Conservation (phyloP, 2,329 filamentous ascomycete genomes). For the Diplodia intermedia region DNA sequence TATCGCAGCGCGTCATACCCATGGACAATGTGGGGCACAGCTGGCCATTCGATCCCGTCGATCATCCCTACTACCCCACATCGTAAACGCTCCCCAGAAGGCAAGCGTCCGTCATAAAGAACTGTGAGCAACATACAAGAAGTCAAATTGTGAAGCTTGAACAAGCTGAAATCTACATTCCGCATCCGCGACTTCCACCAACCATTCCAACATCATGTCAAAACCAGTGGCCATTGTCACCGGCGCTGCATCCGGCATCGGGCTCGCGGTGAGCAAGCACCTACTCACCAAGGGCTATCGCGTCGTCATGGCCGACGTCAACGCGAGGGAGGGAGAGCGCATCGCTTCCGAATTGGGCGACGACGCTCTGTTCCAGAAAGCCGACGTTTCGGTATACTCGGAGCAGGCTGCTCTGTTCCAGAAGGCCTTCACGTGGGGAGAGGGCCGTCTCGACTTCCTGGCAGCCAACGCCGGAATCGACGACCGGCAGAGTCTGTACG, state of each 20-base stretch:
- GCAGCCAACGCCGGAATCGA: conserved; percentile 53
- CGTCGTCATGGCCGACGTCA: conserved; percentile 55
- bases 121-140: too few species aligned
- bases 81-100: too few species aligned
- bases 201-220: conserved; percentile 39
- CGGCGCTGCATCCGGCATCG: conserved; percentile 55
- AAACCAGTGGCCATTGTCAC: conserved; percentile 54
- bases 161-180: too few species aligned
- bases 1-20: too few species aligned
- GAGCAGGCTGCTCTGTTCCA: conserved; percentile 51
- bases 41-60: too few species aligned
- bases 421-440: conserved; percentile 51
- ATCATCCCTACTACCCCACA: too few species aligned
- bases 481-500: conserved; percentile 47
- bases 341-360: conserved; percentile 41
- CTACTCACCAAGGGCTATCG: conserved; percentile 49
- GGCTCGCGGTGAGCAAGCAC: conserved; percentile 52
- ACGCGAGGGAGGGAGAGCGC: conserved; percentile 56
- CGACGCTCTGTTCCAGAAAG: conserved; percentile 45
- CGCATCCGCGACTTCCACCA: neutral
- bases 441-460: conserved; percentile 51
- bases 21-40: too few species aligned
- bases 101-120: too few species aligned
- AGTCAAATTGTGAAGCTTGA: too few species aligned
- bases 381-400: conserved; percentile 51